Evolutionary conservation across 2,329 filamentous ascomycete species (phyloP).

Genomic region (Didymellaceae sp.): DNA sequence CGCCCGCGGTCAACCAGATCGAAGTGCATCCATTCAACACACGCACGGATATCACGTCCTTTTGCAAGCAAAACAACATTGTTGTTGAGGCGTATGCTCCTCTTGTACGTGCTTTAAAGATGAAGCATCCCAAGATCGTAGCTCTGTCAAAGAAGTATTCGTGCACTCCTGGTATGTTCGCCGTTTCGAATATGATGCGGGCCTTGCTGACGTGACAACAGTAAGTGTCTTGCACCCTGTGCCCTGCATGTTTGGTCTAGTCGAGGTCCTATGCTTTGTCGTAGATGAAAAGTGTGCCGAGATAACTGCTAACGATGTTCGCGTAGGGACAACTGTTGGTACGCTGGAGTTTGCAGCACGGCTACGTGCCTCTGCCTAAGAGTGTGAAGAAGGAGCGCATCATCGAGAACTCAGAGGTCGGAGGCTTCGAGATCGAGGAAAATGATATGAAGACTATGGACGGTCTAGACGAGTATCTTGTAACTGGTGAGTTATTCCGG

Average conservation of each 20-base stretch:
- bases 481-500: constrained; percentile 57
- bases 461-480: constrained; percentile 72
- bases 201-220: constrained; percentile 8
- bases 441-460: constrained; percentile 70
- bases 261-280: neutral
- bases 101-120: constrained; percentile 72
- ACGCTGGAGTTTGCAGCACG: constrained; percentile 79
- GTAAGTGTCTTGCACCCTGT: constrained; percentile 1
- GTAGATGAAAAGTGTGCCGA: too few species aligned
- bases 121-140: constrained; percentile 70
- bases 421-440: constrained; percentile 65
- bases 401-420: constrained; percentile 68
- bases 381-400: constrained; percentile 69
- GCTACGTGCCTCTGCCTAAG: constrained; percentile 76
- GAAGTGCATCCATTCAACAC: constrained; percentile 84
- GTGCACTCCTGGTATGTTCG: constrained; percentile 64
- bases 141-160: constrained; percentile 70
- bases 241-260: neutral
- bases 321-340: constrained; percentile 68
- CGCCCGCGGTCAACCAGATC: constrained; percentile 78
- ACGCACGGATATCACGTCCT: constrained; percentile 68
- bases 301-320: constrained; percentile 1
- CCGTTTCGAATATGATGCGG: neutral
- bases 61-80: constrained; percentile 71
- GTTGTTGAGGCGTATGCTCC: constrained; percentile 82